phyloP scores from a whole-genome alignment of 495 filamentous ascomycete genomes.

The Chaetomidium leptoderma region DNA sequence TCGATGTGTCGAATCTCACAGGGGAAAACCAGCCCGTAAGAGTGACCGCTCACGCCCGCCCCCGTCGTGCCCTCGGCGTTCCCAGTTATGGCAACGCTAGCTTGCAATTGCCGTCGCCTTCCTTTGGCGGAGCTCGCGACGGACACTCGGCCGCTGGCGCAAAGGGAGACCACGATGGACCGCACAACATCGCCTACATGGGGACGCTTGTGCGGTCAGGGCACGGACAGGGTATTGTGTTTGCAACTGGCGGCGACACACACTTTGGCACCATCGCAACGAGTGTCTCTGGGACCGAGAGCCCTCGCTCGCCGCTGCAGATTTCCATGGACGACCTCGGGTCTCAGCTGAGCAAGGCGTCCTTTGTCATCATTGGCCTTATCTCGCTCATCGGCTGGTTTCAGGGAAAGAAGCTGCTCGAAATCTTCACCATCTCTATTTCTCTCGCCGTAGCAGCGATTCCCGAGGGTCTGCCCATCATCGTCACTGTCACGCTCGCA shows the following conservation, averaged over 20 bases:
- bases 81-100: constrained; percentile 20
- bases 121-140: constrained; percentile 25
- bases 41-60: constrained; percentile 67
- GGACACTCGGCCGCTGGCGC: constrained; percentile 22
- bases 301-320: constrained; percentile 87
- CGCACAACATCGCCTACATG: constrained; percentile 91
- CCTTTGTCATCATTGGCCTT: constrained; percentile 87
- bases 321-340: constrained; percentile 95
- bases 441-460: constrained; percentile 96
- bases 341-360: constrained; percentile 89
- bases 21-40: constrained; percentile 91
- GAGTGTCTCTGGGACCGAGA: constrained; percentile 88
- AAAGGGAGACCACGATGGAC: constrained; percentile 27
- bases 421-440: constrained; percentile 97
- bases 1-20: constrained; percentile 96
- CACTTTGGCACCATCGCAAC: constrained; percentile 96
- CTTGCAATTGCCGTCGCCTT: constrained; percentile 38
- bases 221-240: constrained; percentile 93
- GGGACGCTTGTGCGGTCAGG: constrained; percentile 93
- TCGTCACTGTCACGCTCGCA: constrained; percentile 94
- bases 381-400: constrained; percentile 86
- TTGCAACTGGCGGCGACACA: constrained; percentile 85
- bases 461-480: constrained; percentile 94
- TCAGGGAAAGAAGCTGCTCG: constrained; percentile 82
- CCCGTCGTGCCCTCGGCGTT: constrained; percentile 44